phyloP scores from a whole-genome alignment of 208 protist genomes.

The Crithidia bombi region DNA sequence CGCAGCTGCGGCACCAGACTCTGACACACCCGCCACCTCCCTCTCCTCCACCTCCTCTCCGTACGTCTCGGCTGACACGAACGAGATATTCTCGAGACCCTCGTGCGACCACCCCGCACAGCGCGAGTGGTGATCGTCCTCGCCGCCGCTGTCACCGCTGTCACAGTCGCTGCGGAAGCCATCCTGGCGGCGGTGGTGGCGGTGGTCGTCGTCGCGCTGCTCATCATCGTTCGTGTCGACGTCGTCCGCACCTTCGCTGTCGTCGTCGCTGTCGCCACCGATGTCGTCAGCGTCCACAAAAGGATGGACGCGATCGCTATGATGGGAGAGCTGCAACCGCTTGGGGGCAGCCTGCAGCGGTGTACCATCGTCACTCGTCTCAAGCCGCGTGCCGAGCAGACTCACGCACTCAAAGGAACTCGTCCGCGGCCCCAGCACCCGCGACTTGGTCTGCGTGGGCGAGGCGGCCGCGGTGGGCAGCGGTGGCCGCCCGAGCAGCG shows the following conservation, averaged over 20 bases:
- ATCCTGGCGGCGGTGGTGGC: neutral
- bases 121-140: neutral
- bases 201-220: constrained; percentile 3
- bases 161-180: neutral
- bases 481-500: constrained; percentile 6
- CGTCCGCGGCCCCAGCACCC: constrained; percentile 7
- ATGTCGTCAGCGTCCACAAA: constrained; percentile 14
- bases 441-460: neutral
- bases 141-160: neutral
- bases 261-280: constrained; percentile 1
- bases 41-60: neutral
- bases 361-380: constrained; percentile 15
- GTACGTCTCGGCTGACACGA: constrained; percentile 15
- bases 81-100: constrained; percentile 6
- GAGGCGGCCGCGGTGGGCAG: neutral
- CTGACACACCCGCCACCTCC: neutral
- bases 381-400: constrained; percentile 20
- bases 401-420: constrained; percentile 26
- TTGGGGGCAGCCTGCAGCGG: neutral
- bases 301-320: neutral
- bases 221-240: neutral
- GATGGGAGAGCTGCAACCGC: neutral
- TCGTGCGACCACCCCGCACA: constrained; percentile 2
- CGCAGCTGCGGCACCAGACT: neutral
- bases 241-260: constrained; percentile 5